Base-by-base conservation (phyloP, 163 green algal genomes). In the Chlamydomonas reinhardtii region DNA sequence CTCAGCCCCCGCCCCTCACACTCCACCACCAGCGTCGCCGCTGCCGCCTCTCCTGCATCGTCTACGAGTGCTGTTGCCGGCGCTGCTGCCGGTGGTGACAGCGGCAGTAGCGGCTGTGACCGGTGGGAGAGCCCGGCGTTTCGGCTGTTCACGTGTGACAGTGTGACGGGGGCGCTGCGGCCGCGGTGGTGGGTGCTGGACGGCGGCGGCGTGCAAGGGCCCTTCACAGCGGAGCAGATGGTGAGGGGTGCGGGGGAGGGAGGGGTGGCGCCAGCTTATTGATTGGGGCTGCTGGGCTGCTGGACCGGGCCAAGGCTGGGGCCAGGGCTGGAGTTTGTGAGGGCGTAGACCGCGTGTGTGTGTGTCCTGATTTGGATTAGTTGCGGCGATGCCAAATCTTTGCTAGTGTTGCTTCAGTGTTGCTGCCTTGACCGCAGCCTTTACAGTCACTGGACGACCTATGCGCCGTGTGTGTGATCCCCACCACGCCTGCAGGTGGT, bases 141-240 rank as follows among this genome's bases (percentile, higher is more conserved):
- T 43, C 81, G 81, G 25, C 81, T 87, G 16, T 87, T 87, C 81
- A 87, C 71, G 6, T 84, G 34, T 4, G 77, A 84, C 77, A 76
- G 65, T 6, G 80, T 78, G 24, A 37, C 69, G 27, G 70, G 35
- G 70, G 37, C 82, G 19, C 64, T 74, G 29, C 32, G 37, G 27
- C 39, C 71, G 4, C 82, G 73, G 0, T 88, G 73, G 85, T 84
- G 76, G 85, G 61, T 83, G 16, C 90, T 96, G 76, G 94, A 96
- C 68, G 92, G 92, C 22, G 82, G 94, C 1, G 80, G 85, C 20
- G 75, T 96, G 66, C 89, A 96, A 16, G 81, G 81, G 0, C 81
- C 81, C 37, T 87, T 81, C 70, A 87, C 70, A 8, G 72, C 81
- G 11, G 81, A 87, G 29, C 81, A 81, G 37, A 87, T 87, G 81